Evolutionary conservation across 2,329 filamentous ascomycete species (phyloP).

Genomic region (Ceratocystis lukuohia): DNA sequence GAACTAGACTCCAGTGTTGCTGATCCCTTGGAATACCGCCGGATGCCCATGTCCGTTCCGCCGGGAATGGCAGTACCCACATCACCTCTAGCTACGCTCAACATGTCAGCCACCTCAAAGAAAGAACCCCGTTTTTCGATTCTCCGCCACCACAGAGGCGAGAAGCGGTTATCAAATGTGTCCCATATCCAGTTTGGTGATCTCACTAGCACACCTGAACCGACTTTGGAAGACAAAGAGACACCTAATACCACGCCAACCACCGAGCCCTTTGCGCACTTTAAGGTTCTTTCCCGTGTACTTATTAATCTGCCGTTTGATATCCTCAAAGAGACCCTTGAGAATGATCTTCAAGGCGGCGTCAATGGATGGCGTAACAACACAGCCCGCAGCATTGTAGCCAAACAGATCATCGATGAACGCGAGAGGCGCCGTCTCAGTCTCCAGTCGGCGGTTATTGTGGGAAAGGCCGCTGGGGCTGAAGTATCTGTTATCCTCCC

Average conservation of each 20-base stretch:
- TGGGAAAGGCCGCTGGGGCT: conserved; percentile 27
- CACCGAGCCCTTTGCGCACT: conserved; percentile 26
- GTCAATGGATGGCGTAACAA: conserved; percentile 38
- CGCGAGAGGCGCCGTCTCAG: conserved; percentile 43
- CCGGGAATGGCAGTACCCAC: conserved; percentile 17
- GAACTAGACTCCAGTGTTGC: conserved; percentile 37
- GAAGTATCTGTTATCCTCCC: conserved; percentile 28
- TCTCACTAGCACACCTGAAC: conserved; percentile 30
- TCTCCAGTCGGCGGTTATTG: conserved; percentile 32
- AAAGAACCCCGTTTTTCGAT: conserved; percentile 14
- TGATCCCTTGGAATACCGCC: conserved; percentile 29
- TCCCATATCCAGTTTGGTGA: conserved; percentile 59
- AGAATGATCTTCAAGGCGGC: conserved; percentile 39
- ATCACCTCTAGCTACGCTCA: conserved; percentile 19
- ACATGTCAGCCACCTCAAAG: background rate
- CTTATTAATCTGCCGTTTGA: conserved; percentile 58
- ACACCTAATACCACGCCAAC: conserved; percentile 21
- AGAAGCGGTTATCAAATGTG: conserved; percentile 30
- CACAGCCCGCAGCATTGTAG: conserved; percentile 35
- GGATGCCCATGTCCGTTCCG: conserved; percentile 27
- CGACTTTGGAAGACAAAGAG: background rate
- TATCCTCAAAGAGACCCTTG: conserved; percentile 51
- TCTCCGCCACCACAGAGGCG: conserved; percentile 11
- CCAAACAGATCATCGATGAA: conserved; percentile 40
- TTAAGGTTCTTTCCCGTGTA: conserved; percentile 47